Evolutionary conservation across 768 basidiomycete species (phyloP).

Genomic region (Trametes punicea): DNA sequence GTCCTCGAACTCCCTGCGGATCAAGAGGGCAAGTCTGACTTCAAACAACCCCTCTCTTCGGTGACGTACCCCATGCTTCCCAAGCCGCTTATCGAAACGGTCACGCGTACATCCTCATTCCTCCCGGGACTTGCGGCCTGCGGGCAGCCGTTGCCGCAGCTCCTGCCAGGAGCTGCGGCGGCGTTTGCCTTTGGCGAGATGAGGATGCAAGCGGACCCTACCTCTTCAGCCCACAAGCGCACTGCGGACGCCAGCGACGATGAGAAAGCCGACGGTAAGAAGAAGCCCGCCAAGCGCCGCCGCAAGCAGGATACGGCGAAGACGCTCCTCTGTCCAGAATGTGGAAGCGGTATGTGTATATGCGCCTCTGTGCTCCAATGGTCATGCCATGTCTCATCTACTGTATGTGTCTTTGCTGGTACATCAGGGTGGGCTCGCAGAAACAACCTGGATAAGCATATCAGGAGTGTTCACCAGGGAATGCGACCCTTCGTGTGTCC

Average conservation of each 20-base stretch:
- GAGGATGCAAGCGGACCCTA: not conserved
- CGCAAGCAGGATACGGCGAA: not conserved
- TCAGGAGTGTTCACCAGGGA: conserved; percentile 3
- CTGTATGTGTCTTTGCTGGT: not conserved
- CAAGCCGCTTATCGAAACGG: not conserved
- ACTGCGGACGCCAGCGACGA: not conserved
- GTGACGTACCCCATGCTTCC: not conserved
- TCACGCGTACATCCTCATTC: not conserved
- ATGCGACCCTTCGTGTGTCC: not conserved
- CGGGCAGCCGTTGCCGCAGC: conserved; percentile 8
- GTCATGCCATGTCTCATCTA: not conserved
- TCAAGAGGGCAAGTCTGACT: too few relatives aligned
- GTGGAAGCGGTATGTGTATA: not conserved
- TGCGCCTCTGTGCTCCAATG: not conserved
- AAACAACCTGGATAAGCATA: conserved; percentile 9
- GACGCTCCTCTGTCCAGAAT: not conserved
- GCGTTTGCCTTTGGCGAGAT: not conserved
- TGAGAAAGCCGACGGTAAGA: not conserved
- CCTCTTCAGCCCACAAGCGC: not conserved
- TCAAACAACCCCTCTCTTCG: too few relatives aligned
- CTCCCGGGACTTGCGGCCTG: not conserved
- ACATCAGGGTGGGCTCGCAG: conserved; percentile 2
- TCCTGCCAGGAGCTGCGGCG: not conserved
- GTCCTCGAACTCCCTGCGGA: too few relatives aligned
- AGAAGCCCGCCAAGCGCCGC: not conserved